Base-by-base conservation (phyloP, 768 basidiomycete genomes). In the Nevesoporus exiguus region DNA sequence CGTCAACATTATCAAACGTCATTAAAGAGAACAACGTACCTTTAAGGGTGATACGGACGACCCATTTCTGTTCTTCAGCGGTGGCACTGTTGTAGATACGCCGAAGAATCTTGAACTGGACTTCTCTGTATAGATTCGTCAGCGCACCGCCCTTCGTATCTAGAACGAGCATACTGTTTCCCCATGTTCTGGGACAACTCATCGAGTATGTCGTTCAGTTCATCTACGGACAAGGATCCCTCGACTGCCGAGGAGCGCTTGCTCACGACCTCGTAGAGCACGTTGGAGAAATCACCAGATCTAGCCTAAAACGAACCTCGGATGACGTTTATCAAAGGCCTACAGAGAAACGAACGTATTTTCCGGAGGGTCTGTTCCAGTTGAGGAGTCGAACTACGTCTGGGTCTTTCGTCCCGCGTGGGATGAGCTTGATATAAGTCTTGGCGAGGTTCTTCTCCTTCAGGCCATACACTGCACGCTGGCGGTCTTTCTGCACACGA, bases 361-460 rank as follows among this genome's bases (percentile, higher is more conserved):
- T 77, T 37, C 85, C 86, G 1, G 81, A 81, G 0, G 91, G 91
- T 56, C 80, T 84, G 74, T 89, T 98, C 97, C 97, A 98, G 60
- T 96, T 88, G 43, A 88, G 72, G 41, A 99, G 73, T 37, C 90
- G 80, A 45, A 88, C 79, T 0, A 92, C 88, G 64, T 95, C 92
- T 8, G 84, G 85, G 51, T 92, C 88, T 65, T 83, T 83, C 66
- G 73, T 80, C 36, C 88, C 87, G 3, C 98, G 76, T 1, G 90
- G 91, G 31, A 98, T 88, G 3, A 95, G 79, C 57, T 88, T 86
- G 74, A 96, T 92, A 67, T 95, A 97, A 9, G 83, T 84, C 70
- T 94, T 98, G 5, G 94, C 95, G 3, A 99, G 74, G 66, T 89
- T 90, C 73, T 89, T 90, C 75, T 99, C 97, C 68, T 99, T 99